phyloP scores from a whole-genome alignment of 2,329 filamentous ascomycete genomes.

The Myriosclerotinia curreyana region DNA sequence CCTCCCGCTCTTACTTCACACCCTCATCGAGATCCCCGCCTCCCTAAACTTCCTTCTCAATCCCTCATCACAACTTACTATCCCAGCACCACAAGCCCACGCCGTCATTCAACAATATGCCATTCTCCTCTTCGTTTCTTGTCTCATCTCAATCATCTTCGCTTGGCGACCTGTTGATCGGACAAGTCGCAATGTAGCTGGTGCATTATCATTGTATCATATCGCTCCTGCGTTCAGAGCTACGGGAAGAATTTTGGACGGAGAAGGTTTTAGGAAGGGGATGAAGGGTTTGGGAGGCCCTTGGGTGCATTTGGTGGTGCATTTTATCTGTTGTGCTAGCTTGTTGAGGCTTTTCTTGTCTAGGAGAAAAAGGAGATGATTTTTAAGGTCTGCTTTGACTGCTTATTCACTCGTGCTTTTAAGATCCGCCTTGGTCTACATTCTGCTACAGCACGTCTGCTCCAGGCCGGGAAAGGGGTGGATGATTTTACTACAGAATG shows the following conservation, averaged over 20 bases:
- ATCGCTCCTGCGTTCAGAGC: conserved; percentile 39
- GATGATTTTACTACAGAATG: neutral
- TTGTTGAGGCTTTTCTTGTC: conserved; percentile 17
- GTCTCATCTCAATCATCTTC: conserved; percentile 40
- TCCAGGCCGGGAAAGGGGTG: too few species aligned
- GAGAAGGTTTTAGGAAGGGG: conserved; percentile 7
- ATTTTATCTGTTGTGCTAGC: conserved; percentile 26
- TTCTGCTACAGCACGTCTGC: too few species aligned
- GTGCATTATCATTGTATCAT: conserved; percentile 41
- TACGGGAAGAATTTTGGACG: conserved; percentile 24
- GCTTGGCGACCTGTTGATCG: conserved; percentile 34
- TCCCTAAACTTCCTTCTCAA: conserved; percentile 41
- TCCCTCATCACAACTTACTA: conserved; percentile 38
- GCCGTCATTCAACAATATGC: conserved; percentile 42
- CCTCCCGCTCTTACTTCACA: conserved; percentile 38
- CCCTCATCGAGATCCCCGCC: conserved; percentile 41
- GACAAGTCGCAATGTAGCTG: conserved; percentile 37
- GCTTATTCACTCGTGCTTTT: neutral
- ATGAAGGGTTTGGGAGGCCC: conserved; percentile 28
- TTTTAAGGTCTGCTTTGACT: neutral
- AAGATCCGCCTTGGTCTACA: too few species aligned
- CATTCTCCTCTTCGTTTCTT: conserved; percentile 39
- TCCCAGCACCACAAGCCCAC: conserved; percentile 40
- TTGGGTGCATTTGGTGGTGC: conserved; percentile 32
- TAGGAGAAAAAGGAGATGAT: conserved; percentile 5